Conservation (phyloP, 345 rosid species). For the Eutrema yunnanense region DNA sequence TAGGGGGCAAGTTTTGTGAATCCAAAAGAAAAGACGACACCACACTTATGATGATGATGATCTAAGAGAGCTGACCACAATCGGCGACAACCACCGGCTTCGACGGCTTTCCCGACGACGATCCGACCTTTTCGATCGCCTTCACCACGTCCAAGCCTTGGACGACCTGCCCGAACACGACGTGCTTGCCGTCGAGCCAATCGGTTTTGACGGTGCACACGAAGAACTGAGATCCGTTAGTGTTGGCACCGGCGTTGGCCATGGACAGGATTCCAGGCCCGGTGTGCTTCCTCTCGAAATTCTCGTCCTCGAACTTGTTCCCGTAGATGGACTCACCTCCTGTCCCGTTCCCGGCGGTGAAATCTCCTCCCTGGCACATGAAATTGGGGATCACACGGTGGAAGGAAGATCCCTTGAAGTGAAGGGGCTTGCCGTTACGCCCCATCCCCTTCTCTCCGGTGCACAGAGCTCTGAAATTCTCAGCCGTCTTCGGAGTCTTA, state of each 20-base stretch:
- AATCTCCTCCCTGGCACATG: conserved; percentile 93
- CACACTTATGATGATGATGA: too few relatives aligned
- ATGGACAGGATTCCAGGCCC: conserved; percentile 69
- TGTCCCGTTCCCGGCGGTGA: conserved; percentile 73
- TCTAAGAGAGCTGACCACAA: conserved; percentile 59
- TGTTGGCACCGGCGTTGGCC: conserved; percentile 72
- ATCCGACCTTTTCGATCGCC: conserved; percentile 63
- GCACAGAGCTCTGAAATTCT: conserved; percentile 86
- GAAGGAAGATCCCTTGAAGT: conserved; percentile 72
- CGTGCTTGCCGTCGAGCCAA: conserved; percentile 84
- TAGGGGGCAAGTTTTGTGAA: too few relatives aligned
- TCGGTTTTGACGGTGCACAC: conserved; percentile 54
- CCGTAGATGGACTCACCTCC: conserved; percentile 90
- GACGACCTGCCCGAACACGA: conserved; percentile 66
- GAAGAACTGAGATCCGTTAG: conserved; percentile 80
- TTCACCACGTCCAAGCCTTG: conserved; percentile 61
- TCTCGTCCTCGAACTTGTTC: conserved; percentile 60
- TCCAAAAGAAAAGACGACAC: too few relatives aligned
- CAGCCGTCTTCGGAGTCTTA: conserved; percentile 49
- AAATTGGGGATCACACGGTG: conserved; percentile 77
- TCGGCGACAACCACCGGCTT: conserved; percentile 48
- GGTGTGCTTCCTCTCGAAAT: conserved; percentile 70
- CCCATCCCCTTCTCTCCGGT: conserved; percentile 72
- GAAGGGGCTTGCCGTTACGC: conserved; percentile 57
- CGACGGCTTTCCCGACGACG: conserved; percentile 48